Evolutionary conservation across 768 basidiomycete species (phyloP).

Genomic region (Russula compacta): DNA sequence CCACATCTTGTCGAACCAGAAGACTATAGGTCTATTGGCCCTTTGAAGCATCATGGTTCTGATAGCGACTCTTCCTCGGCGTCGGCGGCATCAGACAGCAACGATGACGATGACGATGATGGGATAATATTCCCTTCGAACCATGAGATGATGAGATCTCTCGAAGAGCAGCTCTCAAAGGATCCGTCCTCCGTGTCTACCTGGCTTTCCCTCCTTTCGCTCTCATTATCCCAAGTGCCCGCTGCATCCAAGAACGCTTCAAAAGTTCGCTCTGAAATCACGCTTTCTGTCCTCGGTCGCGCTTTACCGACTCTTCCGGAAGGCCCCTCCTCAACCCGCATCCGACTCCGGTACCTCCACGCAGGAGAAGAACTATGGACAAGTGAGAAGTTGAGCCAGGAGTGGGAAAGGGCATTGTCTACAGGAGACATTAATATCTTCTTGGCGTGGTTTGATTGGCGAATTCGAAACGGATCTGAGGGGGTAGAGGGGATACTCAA

Average conservation of each 20-base stretch:
- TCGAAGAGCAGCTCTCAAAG: constrained; percentile 45
- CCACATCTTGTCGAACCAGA: constrained; percentile 29
- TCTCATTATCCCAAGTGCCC: constrained; percentile 55
- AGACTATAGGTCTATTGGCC: constrained; percentile 43
- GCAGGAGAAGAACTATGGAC: constrained; percentile 70
- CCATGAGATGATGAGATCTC: constrained; percentile 46
- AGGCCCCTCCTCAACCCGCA: constrained; percentile 39
- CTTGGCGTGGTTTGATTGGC: constrained; percentile 79
- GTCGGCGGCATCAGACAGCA: constrained; percentile 7
- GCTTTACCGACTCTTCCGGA: constrained; percentile 48
- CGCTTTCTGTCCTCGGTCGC: constrained; percentile 55
- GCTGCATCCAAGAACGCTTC: constrained; percentile 56
- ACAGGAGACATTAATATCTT: constrained; percentile 49
- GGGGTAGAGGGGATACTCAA: constrained; percentile 46
- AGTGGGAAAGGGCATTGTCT: constrained; percentile 62
- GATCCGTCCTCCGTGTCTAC: constrained; percentile 44
- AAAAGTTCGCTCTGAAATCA: constrained; percentile 61
- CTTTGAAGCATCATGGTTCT: constrained; percentile 26
- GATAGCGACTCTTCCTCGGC: constrained; percentile 28
- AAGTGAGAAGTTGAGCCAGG: constrained; percentile 40
- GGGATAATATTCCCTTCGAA: constrained; percentile 28
- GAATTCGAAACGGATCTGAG: constrained; percentile 38
- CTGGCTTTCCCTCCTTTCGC: constrained; percentile 59
- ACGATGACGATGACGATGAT: constrained; percentile 5
- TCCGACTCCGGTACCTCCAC: constrained; percentile 58